phyloP scores from a whole-genome alignment of 2,329 filamentous ascomycete genomes.

The Pochonia chlamydosporia region DNA sequence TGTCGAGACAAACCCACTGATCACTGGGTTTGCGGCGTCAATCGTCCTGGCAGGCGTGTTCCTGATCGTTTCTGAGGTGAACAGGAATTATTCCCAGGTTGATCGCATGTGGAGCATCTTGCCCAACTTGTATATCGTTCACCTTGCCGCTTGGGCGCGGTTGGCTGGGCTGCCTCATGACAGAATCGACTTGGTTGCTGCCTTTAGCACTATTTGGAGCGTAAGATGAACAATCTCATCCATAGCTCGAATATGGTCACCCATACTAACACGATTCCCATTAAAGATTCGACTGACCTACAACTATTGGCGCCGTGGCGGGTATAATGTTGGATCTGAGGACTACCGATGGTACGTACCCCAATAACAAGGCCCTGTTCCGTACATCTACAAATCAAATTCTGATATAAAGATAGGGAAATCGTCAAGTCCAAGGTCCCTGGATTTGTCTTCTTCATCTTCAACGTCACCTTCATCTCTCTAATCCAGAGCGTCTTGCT shows the following conservation, averaged over 20 bases:
- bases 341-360: constrained; percentile 75
- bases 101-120: constrained; percentile 89
- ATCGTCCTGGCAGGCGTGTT: constrained; percentile 67
- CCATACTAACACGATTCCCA: neutral
- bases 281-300: constrained; percentile 74
- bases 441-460: constrained; percentile 65
- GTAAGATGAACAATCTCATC: no score
- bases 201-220: constrained; percentile 72
- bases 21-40: constrained; percentile 68
- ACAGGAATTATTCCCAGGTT: constrained; percentile 94
- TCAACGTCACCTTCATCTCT: constrained; percentile 89
- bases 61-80: constrained; percentile 73
- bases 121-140: constrained; percentile 78
- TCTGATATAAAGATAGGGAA: constrained; percentile 40
- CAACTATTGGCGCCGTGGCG: constrained; percentile 96
- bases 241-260: no score
- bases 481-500: constrained; percentile 78
- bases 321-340: constrained; percentile 82
- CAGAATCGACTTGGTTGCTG: constrained; percentile 65
- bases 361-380: neutral
- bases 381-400: neutral
- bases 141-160: constrained; percentile 80
- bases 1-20: constrained; percentile 76
- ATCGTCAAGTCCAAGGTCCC: constrained; percentile 64
- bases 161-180: constrained; percentile 64